Evolutionary conservation across 2,329 filamentous ascomycete genomes (phyloP), one percentile per base, ranked within the genome.

Genomic region (Alternaria gaisen): DNA sequence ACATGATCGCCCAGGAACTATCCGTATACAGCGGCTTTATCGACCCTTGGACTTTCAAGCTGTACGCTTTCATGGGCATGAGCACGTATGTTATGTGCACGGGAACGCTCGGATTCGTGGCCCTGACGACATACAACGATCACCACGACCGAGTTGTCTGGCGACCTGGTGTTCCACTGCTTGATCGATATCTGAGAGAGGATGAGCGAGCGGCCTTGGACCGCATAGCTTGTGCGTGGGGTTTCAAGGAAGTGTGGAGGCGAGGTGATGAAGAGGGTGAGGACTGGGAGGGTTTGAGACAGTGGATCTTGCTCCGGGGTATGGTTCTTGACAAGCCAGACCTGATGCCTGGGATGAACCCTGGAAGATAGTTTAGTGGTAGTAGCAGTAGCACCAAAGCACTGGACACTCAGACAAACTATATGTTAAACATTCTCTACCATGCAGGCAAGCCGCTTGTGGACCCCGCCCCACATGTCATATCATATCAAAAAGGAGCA

Each of bases 61-160:
- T 87, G 11, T 87, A 96, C 61, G 90, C 91, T 5, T 93, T 97
- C 74, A 87, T 87, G 0, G 94, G 92, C 12, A 91, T 95, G 51
- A 81, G 94, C 63, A 91, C 93, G 7, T 99, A 98, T 77, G 84
- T 96, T 42, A 86, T 88, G 20, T 92, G 93, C 65, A 93, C 93
- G 5, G 89, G 88, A 4, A 92, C 90, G 10, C 87, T 98, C 54
- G 95, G 94, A 3, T 81, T 95, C 42, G 88, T 98, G 38, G 93
- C 94, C 9, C 83, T 96, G 60, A 89, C 92, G 26, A 97, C 94
- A 34, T 85, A 90, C 61, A 97, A 97, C 79, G 94, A 98, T 77
- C 93, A 98, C 79, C 97, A 97, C 92, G 90, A 91, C 72, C 88
- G 95, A 20, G 93, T 98, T 5, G 94, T 92, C 2, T 99, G 95